Evolutionary conservation across 1,284 basidiomycete genomes (phyloP).

Genomic region (Cutaneotrichosporon cutaneum): DNA sequence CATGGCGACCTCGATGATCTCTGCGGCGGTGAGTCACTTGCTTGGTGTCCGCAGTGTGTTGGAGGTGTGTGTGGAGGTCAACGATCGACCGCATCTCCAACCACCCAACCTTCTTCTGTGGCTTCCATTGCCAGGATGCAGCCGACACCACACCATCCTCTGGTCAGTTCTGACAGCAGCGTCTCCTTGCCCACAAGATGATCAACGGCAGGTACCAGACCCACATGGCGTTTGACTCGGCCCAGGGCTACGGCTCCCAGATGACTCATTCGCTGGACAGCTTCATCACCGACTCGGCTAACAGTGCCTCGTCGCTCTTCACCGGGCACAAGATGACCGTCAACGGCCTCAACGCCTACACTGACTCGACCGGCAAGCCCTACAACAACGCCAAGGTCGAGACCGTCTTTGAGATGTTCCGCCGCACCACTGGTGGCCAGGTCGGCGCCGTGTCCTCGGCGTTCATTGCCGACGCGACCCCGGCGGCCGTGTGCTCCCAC

Average conservation of each 20-base stretch:
- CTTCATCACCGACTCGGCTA: slow-evolving; percentile 55
- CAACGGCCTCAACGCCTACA: slow-evolving; percentile 53
- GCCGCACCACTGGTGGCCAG: slow-evolving; percentile 45
- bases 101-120: too few relatives aligned
- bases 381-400: slow-evolving; percentile 52
- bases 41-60: too few relatives aligned
- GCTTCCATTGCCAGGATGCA: too few relatives aligned
- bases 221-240: slow-evolving; percentile 45
- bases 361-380: slow-evolving; percentile 39
- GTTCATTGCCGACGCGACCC: slow-evolving; percentile 54
- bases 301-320: slow-evolving; percentile 55
- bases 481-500: slow-evolving; percentile 50
- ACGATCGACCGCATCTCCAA: too few relatives aligned
- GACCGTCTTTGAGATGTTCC: slow-evolving; percentile 49
- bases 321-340: slow-evolving; percentile 53
- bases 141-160: too few relatives aligned
- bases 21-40: slow-evolving; percentile 34
- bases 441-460: slow-evolving; percentile 55
- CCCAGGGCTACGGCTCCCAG: slow-evolving; percentile 39
- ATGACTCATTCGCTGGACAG: slow-evolving; percentile 47
- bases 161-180: slow-evolving; percentile 16
- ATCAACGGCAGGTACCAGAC: slow-evolving; percentile 55
- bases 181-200: slow-evolving; percentile 54
- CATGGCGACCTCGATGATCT: slow-evolving; percentile 48
- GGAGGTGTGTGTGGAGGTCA: too few relatives aligned